Evolutionary conservation across 192 early-diverging fungal genomes (phyloP), one percentile per base, ranked within the genome.

Genomic region (Backusella westeae): DNA sequence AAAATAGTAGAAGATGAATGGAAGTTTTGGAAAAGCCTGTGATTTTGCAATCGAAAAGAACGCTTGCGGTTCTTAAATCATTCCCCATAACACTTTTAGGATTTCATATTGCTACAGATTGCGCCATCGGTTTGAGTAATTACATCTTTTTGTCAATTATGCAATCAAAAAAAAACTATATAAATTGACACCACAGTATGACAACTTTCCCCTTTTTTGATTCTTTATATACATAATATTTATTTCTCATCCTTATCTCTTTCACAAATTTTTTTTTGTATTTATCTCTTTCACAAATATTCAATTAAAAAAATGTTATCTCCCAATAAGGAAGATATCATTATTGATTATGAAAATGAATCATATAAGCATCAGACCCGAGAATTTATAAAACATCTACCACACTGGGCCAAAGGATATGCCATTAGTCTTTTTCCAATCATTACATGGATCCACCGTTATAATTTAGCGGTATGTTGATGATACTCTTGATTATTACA

Each of bases 271-370:
- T n/a, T n/a, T n/a, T n/a, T n/a, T n/a, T n/a, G n/a, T n/a, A n/a
- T 23, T 23, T n/a, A 19, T 6, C 7, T n/a, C 19, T 49, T 49
- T 49, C 15, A 49, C 3, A 49, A n/a, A 49, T n/a, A 49, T n/a
- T 49, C 46, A 49, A 49, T 63, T 63, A 26, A 63, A 59, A 59
- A 59, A 63, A 63, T 63, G 56, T 26, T 63, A 63, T 63, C 56
- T 63, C 56, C 56, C 56, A 63, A 29, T 14, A 63, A 63, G 19
- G 38, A 39, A 19, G 46, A 38, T 35, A 77, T 81, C 59, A 65
- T 81, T 34, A 73, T 83, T 72, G 82, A 83, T 39, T 79, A 83
- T 49, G 73, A 80, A 42, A 10, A 80, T 35, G 63, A 23, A 19
- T 71, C 79, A 8, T 75, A 73, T 26, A 77, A 78, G 21, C 59